Evolutionary conservation across 768 basidiomycete genomes (phyloP).

Genomic region (Trametes cinnabarina): DNA sequence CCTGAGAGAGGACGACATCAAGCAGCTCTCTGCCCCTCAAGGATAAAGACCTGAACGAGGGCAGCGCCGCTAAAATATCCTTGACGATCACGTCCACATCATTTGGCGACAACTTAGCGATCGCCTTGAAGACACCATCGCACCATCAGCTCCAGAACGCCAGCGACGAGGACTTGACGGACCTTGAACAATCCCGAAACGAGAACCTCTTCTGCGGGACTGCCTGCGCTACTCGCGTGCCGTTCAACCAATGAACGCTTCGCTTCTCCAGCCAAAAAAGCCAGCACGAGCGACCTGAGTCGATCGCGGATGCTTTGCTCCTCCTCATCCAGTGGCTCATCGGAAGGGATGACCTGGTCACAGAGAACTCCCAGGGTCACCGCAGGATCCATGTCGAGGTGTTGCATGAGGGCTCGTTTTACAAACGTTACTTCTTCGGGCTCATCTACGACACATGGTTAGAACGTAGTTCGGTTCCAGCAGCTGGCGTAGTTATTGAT

Average conservation of each 20-base stretch:
- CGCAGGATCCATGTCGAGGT: conserved; percentile 61
- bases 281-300: conserved; percentile 56
- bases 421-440: conserved; percentile 62
- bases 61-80: conserved; percentile 51
- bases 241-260: conserved; percentile 44
- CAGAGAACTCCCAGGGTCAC: conserved; percentile 65
- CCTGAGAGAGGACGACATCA: conserved; percentile 38
- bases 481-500: no score
- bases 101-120: conserved; percentile 40
- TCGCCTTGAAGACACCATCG: conserved; percentile 38
- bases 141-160: background rate
- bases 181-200: conserved; percentile 52
- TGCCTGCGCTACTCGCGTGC: conserved; percentile 41
- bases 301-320: conserved; percentile 56
- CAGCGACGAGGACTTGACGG: conserved; percentile 18
- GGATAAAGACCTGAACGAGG: conserved; percentile 40
- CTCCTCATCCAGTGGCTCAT: conserved; percentile 54
- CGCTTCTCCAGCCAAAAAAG: conserved; percentile 56
- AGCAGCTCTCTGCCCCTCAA: conserved; percentile 41
- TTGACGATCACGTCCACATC: conserved; percentile 51
- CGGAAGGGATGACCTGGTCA: conserved; percentile 58
- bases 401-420: conserved; percentile 55
- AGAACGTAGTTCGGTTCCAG: no score
- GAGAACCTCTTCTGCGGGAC: conserved; percentile 47
- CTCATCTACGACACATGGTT: conserved; percentile 43